Evolutionary conservation across 768 basidiomycete genomes (phyloP), one percentile per base, ranked within the genome.

Genomic region (Termitomyces sp.): DNA sequence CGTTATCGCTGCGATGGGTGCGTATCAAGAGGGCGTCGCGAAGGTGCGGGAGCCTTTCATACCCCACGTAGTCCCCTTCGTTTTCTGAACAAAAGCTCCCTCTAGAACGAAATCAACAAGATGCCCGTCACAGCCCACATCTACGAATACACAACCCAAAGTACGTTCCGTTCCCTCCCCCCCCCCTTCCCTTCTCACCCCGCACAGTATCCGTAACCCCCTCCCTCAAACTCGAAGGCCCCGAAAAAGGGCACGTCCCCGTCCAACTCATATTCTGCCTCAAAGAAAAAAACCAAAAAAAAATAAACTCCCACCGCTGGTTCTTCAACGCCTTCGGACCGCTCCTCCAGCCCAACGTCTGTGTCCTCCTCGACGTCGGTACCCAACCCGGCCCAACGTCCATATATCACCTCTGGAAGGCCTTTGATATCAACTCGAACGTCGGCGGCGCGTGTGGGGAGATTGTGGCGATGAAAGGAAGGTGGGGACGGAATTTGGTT

Each of bases 381-480:
- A 82, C 81, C 16, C 86, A 85, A 80, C 94, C 94, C 0, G 92
- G 91, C 4, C 87, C 92, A 9, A 93, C 89, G 52, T 85, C 84
- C 10, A 92, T 96, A 58, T 96, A 96, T 70, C 93, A 94, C 65
- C 74, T 95, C 3, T 95, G 94, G 93, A 95, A 95, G 71, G 90
- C 92, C 6, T 96, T 97, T 62, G 92, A 94, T 64, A 89, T 92
- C 70, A 92, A 92, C 68, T 90, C 89, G 19, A 91, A 91, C 65
- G 91, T 94, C 16, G 92, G 89, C 1, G 92, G 95, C 16, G 95
- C 94, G 17, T 97, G 95, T 65, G 95, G 95, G n/a, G 95, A 96
- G 76, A 95, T 96, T 56, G 91, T 95, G 11, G 90, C 91, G 12
- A 77, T 93, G 56, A 96, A 95, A 71, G 94, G 94, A 34, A 88